Evolutionary conservation across 225 moss, liverwort and hornwort species (phyloP).

Genomic region (Bryoerythrophyllum caledonicum): DNA sequence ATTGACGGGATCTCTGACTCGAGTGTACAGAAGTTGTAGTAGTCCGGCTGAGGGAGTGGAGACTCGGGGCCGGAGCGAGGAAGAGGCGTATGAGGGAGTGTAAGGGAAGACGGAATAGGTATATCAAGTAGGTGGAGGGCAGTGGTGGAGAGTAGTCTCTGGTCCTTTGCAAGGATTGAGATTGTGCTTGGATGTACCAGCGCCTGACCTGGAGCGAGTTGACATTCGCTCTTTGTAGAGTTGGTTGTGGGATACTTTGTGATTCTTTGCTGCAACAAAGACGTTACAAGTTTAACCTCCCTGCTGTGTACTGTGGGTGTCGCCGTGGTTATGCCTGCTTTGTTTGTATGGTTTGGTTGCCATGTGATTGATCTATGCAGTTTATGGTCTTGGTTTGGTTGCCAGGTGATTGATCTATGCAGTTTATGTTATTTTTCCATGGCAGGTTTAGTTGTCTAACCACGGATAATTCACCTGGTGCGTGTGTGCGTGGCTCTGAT

Average conservation of each 20-base stretch:
- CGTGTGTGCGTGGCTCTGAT: background rate
- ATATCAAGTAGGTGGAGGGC: background rate
- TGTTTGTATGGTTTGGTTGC: too few species aligned
- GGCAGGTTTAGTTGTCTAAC: background rate
- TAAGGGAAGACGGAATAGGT: background rate
- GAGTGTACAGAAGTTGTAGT: conserved; percentile 24
- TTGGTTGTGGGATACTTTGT: conserved; percentile 1
- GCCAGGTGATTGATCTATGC: background rate
- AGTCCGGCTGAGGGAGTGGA: background rate
- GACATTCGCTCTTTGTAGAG: conserved; percentile 11
- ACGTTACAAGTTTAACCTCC: background rate
- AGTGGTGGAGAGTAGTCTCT: background rate
- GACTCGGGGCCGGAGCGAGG: background rate
- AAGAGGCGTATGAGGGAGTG: background rate
- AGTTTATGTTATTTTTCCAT: background rate
- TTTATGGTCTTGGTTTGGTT: background rate
- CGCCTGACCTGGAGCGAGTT: background rate
- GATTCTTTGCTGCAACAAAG: conserved; percentile 11
- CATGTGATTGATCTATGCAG: background rate
- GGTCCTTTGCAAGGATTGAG: background rate
- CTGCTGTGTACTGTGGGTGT: background rate
- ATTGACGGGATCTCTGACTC: conserved; percentile 19
- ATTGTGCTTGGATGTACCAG: background rate
- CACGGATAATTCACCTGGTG: background rate
- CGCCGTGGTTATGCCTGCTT: background rate